phyloP scores from a whole-genome alignment of 75 land plant genomes.

The Pinus tabuliformis region DNA sequence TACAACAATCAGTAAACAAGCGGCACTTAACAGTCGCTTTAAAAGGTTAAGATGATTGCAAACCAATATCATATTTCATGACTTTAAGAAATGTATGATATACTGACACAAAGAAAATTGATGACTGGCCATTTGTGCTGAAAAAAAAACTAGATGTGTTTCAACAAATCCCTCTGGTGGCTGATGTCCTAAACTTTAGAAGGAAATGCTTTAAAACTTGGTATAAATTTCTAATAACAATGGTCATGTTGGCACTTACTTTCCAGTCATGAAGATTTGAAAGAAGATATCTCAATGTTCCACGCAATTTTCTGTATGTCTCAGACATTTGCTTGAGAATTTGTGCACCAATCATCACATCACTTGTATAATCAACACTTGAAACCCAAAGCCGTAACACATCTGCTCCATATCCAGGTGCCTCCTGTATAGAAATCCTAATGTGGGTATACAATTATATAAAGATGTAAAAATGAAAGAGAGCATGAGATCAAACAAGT shows the following conservation, averaged over 20 bases:
- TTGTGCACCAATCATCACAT: conserved; percentile 89
- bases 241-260: conserved; percentile 28
- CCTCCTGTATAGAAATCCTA: conserved; percentile 34
- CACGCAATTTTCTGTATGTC: conserved; percentile 87
- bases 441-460: background rate
- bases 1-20: background rate
- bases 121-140: background rate
- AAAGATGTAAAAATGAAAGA: background rate
- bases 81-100: background rate
- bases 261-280: conserved; percentile 97
- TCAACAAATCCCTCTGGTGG: background rate
- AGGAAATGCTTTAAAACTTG: background rate
- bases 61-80: background rate
- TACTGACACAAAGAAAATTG: background rate
- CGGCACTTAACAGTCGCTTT: background rate
- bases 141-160: background rate
- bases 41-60: background rate
- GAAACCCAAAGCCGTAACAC: conserved; percentile 97
- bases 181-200: background rate
- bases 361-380: conserved; percentile 97
- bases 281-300: conserved; percentile 86
- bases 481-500: background rate
- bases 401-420: conserved; percentile 98
- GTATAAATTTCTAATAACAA: background rate
- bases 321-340: conserved; percentile 95